Evolutionary conservation across 345 rosid species (phyloP), one percentile per base, ranked within the genome.

Genomic region (Brassica juncea): DNA sequence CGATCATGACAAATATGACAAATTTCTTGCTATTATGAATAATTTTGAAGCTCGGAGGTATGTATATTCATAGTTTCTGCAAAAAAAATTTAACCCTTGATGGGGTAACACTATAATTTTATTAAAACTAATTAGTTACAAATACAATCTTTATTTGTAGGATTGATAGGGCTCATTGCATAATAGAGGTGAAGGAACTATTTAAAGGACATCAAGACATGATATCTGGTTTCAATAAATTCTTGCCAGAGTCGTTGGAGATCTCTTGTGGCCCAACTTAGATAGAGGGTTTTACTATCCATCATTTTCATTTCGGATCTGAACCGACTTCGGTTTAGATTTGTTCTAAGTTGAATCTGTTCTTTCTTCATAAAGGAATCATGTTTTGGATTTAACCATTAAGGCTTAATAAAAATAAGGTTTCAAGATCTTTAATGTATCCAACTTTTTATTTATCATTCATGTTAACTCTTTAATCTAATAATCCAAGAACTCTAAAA

Each of bases 191-290:
- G 9, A 32, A 9, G 0, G 21, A 8, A 6, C 10, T 74, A 12
- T 12, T 65, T 34, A 32, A 25, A 14, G 64, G 55, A 64, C 35
- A 32, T 6, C 10, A 1, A 65, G 27, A 52, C 11, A 8, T 74
- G 25, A 74, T 52, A 23, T 23, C 27, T 0, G 78, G 71, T 31
- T 74, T 74, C 35, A 65, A 74, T 74, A 19, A 0, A 32, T 65
- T 74, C 3, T 74, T 65, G 16, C 71, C 64, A 54, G 2, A 74
- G 11, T n/a, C 4, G 35, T 32, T 65, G 59, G 59, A 15, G 57
- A 49, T 49, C 57, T 14, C 7, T 47, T 47, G 54, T 47, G 15
- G 14, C n/a, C 52, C 57, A 49, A 49, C 57, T 49, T 49, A 49
- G 57, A 14, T 49, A 49, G 57, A 14, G 57, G 57, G 2, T n/a